Conservation (phyloP, 805 yeast species). For the Yarrowia phangngaensis region DNA sequence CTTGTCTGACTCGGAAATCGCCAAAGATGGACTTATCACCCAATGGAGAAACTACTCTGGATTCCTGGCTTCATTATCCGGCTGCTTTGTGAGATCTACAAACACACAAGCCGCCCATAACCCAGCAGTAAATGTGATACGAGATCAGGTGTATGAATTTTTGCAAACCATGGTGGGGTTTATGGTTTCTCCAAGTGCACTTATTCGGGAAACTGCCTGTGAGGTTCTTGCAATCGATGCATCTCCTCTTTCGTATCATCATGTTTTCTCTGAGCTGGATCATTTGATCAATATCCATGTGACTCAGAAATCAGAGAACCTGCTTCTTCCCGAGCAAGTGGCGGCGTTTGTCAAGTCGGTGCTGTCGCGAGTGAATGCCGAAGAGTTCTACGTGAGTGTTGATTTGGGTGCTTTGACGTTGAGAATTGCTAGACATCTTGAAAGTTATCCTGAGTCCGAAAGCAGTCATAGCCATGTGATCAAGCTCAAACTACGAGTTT, state of each 20-base stretch:
- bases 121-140: slow-evolving; percentile 44
- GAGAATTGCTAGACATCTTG: slow-evolving; percentile 31
- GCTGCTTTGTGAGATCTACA: slow-evolving; percentile 30
- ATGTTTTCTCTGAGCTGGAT: slow-evolving; percentile 47
- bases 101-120: slow-evolving; percentile 28
- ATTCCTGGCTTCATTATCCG: slow-evolving; percentile 57
- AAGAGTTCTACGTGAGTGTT: slow-evolving; percentile 32
- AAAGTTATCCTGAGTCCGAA: slow-evolving; percentile 20
- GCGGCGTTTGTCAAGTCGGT: slow-evolving; percentile 32
- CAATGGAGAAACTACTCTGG: slow-evolving; percentile 68
- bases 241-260: slow-evolving; percentile 55
- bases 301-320: neutral
- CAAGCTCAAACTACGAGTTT: slow-evolving; percentile 31
- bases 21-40: slow-evolving; percentile 20
- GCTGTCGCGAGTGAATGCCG: slow-evolving; percentile 32
- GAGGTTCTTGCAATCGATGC: slow-evolving; percentile 66
- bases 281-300: slow-evolving; percentile 29
- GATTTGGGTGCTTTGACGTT: slow-evolving; percentile 33
- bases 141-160: slow-evolving; percentile 45
- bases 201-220: slow-evolving; percentile 64
- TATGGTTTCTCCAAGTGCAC: slow-evolving; percentile 43
- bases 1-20: slow-evolving; percentile 30
- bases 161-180: slow-evolving; percentile 38
- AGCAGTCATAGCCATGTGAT: slow-evolving; percentile 28
- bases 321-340: slow-evolving; percentile 28